Evolutionary conservation across 2,329 filamentous ascomycete genomes (phyloP).

Genomic region (Chalara sp.): DNA sequence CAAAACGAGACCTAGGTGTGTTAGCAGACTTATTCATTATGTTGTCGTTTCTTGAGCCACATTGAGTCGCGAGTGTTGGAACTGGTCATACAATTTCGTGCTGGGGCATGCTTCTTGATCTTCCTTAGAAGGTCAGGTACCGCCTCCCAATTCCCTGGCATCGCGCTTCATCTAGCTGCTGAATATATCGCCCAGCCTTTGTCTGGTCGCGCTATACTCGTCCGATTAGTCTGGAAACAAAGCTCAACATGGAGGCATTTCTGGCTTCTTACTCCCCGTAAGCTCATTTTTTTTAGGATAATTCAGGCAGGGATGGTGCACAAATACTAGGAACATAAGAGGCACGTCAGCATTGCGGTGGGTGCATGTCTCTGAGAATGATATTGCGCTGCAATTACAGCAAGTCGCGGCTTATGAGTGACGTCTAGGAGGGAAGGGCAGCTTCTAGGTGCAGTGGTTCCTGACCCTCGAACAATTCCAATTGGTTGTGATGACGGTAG

Average conservation of each 20-base stretch:
- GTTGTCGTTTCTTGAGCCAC: too few relatives aligned
- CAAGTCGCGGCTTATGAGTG: too few relatives aligned
- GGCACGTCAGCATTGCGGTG: too few relatives aligned
- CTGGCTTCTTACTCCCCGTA: neutral
- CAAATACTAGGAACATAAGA: too few relatives aligned
- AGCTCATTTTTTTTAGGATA: neutral
- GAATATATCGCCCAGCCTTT: slow-evolving; percentile 79
- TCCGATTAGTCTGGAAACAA: slow-evolving; percentile 3
- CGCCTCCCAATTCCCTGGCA: slow-evolving; percentile 80
- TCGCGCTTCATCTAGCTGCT: slow-evolving; percentile 76
- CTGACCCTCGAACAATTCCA: too few relatives aligned
- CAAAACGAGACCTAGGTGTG: slow-evolving; percentile 54
- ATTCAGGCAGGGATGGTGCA: neutral
- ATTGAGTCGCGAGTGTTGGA: neutral
- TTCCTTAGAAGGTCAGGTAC: slow-evolving; percentile 88
- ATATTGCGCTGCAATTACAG: too few relatives aligned
- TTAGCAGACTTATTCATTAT: neutral
- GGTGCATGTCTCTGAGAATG: too few relatives aligned
- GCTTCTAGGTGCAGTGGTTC: too few relatives aligned
- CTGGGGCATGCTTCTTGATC: slow-evolving; percentile 86
- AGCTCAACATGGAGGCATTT: neutral
- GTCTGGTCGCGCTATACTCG: slow-evolving; percentile 37
- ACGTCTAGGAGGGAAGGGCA: too few relatives aligned
- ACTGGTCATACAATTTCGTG: slow-evolving; percentile 64
- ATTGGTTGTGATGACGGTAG: too few relatives aligned